phyloP scores from a whole-genome alignment of 345 rosid species.

The Camelina laxa region DNA sequence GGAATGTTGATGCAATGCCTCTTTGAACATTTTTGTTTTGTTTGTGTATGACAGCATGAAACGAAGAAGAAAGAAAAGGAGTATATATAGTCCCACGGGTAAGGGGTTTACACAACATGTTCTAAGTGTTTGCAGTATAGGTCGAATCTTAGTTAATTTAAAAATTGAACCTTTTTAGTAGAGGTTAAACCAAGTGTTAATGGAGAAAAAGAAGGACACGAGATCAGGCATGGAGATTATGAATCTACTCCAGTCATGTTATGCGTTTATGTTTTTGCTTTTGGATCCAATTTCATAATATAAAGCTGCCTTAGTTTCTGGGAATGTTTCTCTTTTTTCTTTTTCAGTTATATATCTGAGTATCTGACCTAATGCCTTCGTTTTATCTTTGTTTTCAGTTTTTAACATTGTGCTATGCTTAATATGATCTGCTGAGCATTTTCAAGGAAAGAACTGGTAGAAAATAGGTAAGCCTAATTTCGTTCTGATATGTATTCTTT shows the following conservation, averaged over 20 bases:
- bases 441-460: too few relatives aligned
- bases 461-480: too few relatives aligned
- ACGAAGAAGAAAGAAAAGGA: conserved; percentile 98
- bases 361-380: too few relatives aligned
- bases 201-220: conserved; percentile 99
- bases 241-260: conserved; percentile 78
- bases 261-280: too few relatives aligned
- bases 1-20: neutral
- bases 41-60: conserved; percentile 67
- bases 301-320: too few relatives aligned
- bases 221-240: conserved; percentile 98
- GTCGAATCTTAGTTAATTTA: neutral
- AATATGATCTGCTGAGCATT: too few relatives aligned
- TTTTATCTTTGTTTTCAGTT: too few relatives aligned
- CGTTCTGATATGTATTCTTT: too few relatives aligned
- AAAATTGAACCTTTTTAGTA: conserved; percentile 52
- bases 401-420: too few relatives aligned
- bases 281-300: too few relatives aligned
- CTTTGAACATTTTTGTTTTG: conserved; percentile 36
- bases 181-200: conserved; percentile 92
- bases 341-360: too few relatives aligned
- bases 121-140: neutral
- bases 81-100: conserved; percentile 96
- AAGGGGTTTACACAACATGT: neutral
- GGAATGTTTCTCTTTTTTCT: too few relatives aligned